Evolutionary conservation across 352 stramenopile genomes (phyloP), one percentile per base, ranked within the genome.

Genomic region (Phytophthora sansomeana): DNA sequence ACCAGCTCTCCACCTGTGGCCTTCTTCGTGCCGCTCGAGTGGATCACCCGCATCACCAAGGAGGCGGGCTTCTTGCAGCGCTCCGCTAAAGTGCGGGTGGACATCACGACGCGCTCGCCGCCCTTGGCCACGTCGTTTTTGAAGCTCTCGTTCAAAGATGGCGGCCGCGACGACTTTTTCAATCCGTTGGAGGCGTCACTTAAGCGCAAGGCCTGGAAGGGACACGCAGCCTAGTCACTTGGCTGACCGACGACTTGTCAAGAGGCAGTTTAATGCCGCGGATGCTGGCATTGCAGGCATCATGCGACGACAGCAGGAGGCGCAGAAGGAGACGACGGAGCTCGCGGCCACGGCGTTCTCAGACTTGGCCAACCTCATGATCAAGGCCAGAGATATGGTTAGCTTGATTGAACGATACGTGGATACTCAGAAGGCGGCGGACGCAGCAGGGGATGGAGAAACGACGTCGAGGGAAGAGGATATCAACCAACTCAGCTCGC

Each of bases 391-490:
- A 61, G 93, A 98, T 70, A 92, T 98, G 77, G 93, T 97, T 29
- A 83, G 82, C 26, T 75, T 98, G 41, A 97, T 97, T 64, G 91
- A 97, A 64, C 85, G 92, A 16, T 98, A 97, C 61, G 87, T 96
- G 6, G 87, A 94, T 30, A 93, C 86, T 14, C 78, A 91, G 19
- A 92, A 90, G 63, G 72, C 75, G 9, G 67, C 70, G 3, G 73
- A 90, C 42, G 41, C 50, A 26, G 59, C 66, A n/a, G 46, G 42
- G 13, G 59, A 78, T 38, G 42, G 30, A 9, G 19, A 24, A n/a
- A 9, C 35, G n/a, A 53, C 58, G 30, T 60, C 72, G 28, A 74
- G 58, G 13, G 74, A 84, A 19, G 81, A 89, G 14, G 84, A 97
- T 26, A 81, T 87, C 21, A 91, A 77, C 30, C 87, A 93, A 41